Evolutionary conservation across 441 rosid genomes (phyloP).

Genomic region (Aleurites moluccanus): DNA sequence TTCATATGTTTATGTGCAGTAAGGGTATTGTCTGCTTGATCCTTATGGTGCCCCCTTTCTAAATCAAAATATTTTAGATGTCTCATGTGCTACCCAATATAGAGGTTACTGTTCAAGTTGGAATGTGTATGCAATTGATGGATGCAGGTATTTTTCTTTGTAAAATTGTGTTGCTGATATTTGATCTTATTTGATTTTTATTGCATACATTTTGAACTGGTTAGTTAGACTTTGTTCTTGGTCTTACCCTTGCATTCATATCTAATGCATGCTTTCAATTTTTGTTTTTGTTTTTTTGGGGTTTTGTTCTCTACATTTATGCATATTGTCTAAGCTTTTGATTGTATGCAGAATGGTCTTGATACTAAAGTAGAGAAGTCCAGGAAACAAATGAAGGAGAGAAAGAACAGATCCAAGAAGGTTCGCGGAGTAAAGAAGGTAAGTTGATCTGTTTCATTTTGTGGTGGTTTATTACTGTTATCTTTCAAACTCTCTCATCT

Average conservation of each 20-base stretch:
- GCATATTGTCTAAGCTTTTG: not conserved
- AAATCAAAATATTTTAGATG: not conserved
- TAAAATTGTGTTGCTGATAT: not conserved
- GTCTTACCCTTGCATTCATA: not conserved
- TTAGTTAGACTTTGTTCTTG: too few species aligned
- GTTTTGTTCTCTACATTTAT: not conserved
- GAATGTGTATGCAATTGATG: not conserved
- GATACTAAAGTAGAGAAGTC: constrained; percentile 83
- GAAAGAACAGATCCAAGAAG: constrained; percentile 89
- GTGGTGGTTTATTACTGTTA: not conserved
- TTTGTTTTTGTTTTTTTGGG: not conserved
- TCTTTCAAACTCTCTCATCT: not conserved
- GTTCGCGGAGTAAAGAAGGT: constrained; percentile 93
- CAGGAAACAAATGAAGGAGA: constrained; percentile 84
- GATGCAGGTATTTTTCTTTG: not conserved
- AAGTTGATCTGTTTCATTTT: not conserved
- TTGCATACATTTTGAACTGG: not conserved
- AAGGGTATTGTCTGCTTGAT: too few species aligned
- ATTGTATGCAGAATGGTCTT: constrained; percentile 64
- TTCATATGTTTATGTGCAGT: too few species aligned
- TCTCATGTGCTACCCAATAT: not conserved
- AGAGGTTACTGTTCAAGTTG: not conserved
- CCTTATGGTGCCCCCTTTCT: not conserved
- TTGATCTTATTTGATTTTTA: not conserved
- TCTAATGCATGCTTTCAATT: too few species aligned